Evolutionary conservation across 768 basidiomycete species (phyloP).

Genomic region (Nidularia pulvinata): DNA sequence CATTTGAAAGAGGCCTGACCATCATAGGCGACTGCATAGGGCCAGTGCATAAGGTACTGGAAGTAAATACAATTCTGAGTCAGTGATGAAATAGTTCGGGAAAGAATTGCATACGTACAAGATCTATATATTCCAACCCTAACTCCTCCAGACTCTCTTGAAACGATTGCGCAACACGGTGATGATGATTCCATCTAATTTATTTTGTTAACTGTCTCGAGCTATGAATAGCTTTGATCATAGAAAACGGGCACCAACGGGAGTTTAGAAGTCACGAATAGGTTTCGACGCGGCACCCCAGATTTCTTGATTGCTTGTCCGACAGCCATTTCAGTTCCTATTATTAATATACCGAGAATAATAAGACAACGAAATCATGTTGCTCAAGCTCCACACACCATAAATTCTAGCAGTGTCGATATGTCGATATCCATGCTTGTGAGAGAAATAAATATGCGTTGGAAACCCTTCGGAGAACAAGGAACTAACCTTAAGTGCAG

Average conservation of each 20-base stretch:
- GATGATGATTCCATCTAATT: conserved; percentile 25
- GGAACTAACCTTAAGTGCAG: too few species aligned
- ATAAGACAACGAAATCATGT: not conserved
- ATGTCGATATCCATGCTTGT: conserved; percentile 23
- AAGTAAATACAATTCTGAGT: not conserved
- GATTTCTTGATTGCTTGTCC: conserved; percentile 35
- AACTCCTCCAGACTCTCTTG: conserved; percentile 30
- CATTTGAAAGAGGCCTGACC: conserved; percentile 9
- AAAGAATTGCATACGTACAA: conserved; percentile 13
- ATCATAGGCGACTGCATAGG: conserved; percentile 25
- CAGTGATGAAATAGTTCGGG: not conserved
- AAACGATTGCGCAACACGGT: conserved; percentile 26
- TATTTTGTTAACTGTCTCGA: not conserved
- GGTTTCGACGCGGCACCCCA: conserved; percentile 35
- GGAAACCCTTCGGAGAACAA: too few species aligned
- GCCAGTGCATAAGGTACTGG: conserved; percentile 46
- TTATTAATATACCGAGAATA: not conserved
- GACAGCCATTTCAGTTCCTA: conserved; percentile 30
- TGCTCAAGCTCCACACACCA: conserved; percentile 11
- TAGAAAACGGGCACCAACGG: conserved; percentile 12
- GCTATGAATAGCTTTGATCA: not conserved
- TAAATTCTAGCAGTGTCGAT: conserved; percentile 28
- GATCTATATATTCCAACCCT: conserved; percentile 40
- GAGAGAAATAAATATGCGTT: too few species aligned
- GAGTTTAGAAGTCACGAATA: conserved; percentile 43